phyloP scores from a whole-genome alignment of 345 rosid genomes.

The Gossypium australe region DNA sequence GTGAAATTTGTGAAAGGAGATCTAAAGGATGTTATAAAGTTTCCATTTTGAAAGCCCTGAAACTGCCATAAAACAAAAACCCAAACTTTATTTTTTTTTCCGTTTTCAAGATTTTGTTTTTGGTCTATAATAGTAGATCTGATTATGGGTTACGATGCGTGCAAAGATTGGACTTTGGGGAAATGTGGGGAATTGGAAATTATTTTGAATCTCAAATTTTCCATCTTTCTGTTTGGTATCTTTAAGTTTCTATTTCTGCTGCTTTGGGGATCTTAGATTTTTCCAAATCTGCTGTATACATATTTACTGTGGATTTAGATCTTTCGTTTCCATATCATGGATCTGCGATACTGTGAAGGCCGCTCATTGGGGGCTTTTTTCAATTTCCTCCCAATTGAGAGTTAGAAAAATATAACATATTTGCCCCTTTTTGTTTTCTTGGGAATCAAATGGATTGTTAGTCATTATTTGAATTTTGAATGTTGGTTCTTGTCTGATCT shows the following conservation, averaged over 20 bases:
- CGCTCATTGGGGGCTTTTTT: background rate
- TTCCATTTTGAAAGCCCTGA: constrained; percentile 8
- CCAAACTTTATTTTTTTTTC: background rate
- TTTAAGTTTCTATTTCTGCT: constrained; percentile 9
- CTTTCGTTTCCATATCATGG: constrained; percentile 4
- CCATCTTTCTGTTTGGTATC: constrained; percentile 13
- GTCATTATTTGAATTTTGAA: background rate
- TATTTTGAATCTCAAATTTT: constrained; percentile 15
- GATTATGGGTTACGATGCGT: constrained; percentile 20
- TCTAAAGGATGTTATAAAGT: constrained; percentile 17
- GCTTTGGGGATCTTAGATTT: constrained; percentile 6
- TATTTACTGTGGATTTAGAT: constrained; percentile 1
- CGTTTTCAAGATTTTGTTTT: background rate
- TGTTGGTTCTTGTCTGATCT: too few relatives aligned
- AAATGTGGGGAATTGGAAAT: constrained; percentile 13
- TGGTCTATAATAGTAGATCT: constrained; percentile 26
- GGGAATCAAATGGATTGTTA: background rate
- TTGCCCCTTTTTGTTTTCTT: background rate
- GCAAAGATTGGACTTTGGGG: constrained; percentile 9
- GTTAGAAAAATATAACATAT: constrained; percentile 3
- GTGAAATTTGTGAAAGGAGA: constrained; percentile 14
- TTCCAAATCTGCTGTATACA: background rate
- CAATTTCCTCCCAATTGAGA: background rate
- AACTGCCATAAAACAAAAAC: background rate
- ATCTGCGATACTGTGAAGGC: constrained; percentile 21